Conservation (phyloP, 176 grass and related monocot genomes). For the Canna indica region DNA sequence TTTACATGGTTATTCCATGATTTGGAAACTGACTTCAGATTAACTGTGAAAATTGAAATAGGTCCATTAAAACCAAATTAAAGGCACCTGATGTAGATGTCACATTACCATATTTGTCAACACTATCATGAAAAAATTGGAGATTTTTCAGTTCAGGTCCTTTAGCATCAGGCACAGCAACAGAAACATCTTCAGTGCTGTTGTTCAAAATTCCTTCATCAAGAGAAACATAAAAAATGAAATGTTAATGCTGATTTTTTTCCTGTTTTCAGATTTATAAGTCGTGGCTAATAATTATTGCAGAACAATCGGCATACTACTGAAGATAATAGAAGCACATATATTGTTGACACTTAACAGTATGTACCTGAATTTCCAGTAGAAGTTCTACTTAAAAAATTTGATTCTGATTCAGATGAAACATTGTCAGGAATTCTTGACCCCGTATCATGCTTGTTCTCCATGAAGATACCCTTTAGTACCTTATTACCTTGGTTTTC, state of each 20-base stretch:
- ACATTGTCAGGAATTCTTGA: slow-evolving; percentile 30
- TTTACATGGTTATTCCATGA: slow-evolving; percentile 26
- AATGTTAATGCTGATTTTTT: neutral
- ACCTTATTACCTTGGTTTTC: slow-evolving; percentile 31
- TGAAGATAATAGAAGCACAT: neutral
- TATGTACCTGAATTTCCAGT: slow-evolving; percentile 31
- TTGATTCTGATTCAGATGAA: slow-evolving; percentile 23
- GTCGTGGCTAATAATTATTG: too few species aligned
- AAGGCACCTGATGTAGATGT: neutral
- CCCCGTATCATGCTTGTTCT: slow-evolving; percentile 31
- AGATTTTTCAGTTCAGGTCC: slow-evolving; percentile 19
- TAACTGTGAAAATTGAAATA: slow-evolving; percentile 8
- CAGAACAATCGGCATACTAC: neutral
- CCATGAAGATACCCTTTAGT: slow-evolving; percentile 27
- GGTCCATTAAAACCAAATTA: neutral
- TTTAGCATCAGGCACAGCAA: slow-evolving; percentile 5
- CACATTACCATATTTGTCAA: slow-evolving; percentile 23
- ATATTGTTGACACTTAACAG: neutral
- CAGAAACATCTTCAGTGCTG: slow-evolving; percentile 19
- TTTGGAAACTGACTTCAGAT: slow-evolving; percentile 13
- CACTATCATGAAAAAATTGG: slow-evolving; percentile 17
- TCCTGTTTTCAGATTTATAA: neutral
- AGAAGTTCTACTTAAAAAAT: slow-evolving; percentile 30
- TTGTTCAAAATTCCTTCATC: neutral
- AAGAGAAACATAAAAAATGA: slow-evolving; percentile 3